phyloP scores from a whole-genome alignment of 306 rosid species.

The Sicyos edulis region DNA sequence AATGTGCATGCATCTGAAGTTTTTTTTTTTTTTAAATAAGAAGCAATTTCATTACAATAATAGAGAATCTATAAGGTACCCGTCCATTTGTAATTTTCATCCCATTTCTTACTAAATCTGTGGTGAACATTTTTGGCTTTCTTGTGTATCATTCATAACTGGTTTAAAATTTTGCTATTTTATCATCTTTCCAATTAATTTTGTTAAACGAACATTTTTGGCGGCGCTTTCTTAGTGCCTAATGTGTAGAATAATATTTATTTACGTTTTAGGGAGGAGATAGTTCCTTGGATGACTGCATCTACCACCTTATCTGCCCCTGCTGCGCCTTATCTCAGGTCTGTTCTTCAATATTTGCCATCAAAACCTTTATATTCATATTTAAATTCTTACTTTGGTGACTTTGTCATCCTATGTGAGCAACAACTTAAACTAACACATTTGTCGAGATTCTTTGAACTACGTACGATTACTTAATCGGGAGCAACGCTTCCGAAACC shows the following conservation, averaged over 20 bases:
- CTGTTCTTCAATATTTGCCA: neutral
- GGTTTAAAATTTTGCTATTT: neutral
- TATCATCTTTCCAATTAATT: neutral
- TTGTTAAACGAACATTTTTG: neutral
- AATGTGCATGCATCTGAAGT: too few species aligned
- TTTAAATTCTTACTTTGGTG: neutral
- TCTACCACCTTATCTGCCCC: conserved; percentile 51
- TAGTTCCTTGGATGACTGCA: conserved; percentile 45
- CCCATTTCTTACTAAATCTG: neutral
- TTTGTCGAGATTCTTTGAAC: too few species aligned
- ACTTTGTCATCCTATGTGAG: neutral
- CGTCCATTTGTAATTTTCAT: neutral
- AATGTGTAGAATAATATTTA: neutral
- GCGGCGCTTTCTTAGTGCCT: neutral
- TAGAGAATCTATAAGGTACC: too few species aligned
- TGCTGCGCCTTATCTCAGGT: conserved; percentile 58
- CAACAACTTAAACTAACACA: neutral
- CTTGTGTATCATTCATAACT: neutral
- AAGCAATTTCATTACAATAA: too few species aligned
- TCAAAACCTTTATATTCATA: neutral
- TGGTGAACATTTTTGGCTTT: neutral
- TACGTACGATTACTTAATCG: too few species aligned
- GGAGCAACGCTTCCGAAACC: too few species aligned
- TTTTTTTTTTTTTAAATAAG: too few species aligned
- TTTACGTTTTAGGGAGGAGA: conserved; percentile 41